A percentile compares a stretch with the other conserved stretches of the same genome.
phyloP scores from a whole-genome alignment of 2,329 filamentous ascomycete genomes.

The Aspergillus carbonarius region DNA sequence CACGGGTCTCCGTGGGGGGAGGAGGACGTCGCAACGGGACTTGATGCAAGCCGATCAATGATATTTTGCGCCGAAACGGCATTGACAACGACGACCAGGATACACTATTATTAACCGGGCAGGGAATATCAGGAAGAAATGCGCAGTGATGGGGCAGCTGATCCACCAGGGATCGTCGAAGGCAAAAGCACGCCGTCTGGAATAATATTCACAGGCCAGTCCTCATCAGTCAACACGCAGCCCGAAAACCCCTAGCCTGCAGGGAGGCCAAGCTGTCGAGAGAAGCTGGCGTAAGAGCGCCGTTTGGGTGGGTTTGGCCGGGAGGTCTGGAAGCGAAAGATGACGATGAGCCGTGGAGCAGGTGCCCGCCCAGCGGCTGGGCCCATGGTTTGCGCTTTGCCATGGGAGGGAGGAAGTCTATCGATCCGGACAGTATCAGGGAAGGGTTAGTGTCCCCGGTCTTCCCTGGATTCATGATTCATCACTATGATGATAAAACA shows the following conservation, averaged over 20 bases:
- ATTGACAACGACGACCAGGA: background rate
- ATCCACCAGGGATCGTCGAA: slow-evolving; percentile 28
- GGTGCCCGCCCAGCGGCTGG: slow-evolving; percentile 7
- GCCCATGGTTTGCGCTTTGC: slow-evolving; percentile 11
- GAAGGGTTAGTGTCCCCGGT: background rate
- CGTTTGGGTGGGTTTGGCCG: slow-evolving; percentile 20
- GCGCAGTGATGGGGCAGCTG: slow-evolving; percentile 10
- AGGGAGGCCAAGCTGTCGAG: slow-evolving; percentile 16
- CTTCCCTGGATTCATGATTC: background rate
- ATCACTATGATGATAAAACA: background rate
- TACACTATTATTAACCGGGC: slow-evolving; percentile 1
- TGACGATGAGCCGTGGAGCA: slow-evolving; percentile 28
- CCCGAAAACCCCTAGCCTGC: slow-evolving; percentile 4
- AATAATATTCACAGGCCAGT: slow-evolving; percentile 6
- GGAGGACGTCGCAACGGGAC: slow-evolving; percentile 4
- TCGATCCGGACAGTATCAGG: background rate
- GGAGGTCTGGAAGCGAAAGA: slow-evolving; percentile 29
- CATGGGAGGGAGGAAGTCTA: background rate
- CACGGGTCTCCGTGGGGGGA: slow-evolving; percentile 14
- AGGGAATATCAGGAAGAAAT: background rate
- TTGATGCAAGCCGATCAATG: slow-evolving; percentile 10
- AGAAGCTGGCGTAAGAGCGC: slow-evolving; percentile 17
- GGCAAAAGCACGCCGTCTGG: slow-evolving; percentile 7
- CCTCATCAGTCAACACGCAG: background rate
- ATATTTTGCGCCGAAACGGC: background rate